Base-by-base conservation (phyloP, 371 early-diverging fungal genomes). In the Funneliformis caledonium region DNA sequence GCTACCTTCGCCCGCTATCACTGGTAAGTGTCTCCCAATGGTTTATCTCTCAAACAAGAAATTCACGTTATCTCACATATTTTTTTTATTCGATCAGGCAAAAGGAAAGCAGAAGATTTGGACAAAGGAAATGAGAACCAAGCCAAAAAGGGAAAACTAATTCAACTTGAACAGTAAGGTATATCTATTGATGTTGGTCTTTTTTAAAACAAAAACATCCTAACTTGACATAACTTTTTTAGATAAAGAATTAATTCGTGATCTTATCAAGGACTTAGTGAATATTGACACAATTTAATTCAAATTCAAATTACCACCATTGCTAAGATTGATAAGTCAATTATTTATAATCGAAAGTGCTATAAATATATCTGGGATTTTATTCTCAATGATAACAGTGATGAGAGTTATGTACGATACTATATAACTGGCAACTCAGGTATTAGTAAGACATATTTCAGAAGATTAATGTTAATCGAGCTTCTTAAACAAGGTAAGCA, bases 321-420 rank as follows among this genome's bases (percentile, higher is more conserved):
- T 62, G 10, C 62, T 10, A 62, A 31, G 62, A 31, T 22, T 62
- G 10, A 31, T 62, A 10, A 62, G 31, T 62, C 62, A 62, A 62
- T 10, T 62, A 9, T 62, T 22, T 62, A 62, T 62, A 62, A 62
- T 62, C 62, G 62, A 62, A 19, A 62, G 62, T 62, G 62, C 10
- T 62, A 62, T 62, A 22, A 19, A 22, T 62, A 62, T 62, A 5
- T 62, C 10, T 10, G 2, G 22, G 62, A 62, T 6, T 62, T 62
- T 62, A 62, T 62, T 22, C 31, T 62, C 10, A 62, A 31, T 62
- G 62, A 45, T 45, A 8, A 45, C 45, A 45, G 62, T 10, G 10
- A 62, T 22, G n/a, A n/a, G n/a, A 31, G 31, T 10, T 62, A 22
- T 10, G 2, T 2, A 4, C 62, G 62, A 62, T 62, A 62, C 10